Evolutionary conservation across 192 early-diverging fungal species (phyloP).

Genomic region (Borealophlyctis nickersoniae): DNA sequence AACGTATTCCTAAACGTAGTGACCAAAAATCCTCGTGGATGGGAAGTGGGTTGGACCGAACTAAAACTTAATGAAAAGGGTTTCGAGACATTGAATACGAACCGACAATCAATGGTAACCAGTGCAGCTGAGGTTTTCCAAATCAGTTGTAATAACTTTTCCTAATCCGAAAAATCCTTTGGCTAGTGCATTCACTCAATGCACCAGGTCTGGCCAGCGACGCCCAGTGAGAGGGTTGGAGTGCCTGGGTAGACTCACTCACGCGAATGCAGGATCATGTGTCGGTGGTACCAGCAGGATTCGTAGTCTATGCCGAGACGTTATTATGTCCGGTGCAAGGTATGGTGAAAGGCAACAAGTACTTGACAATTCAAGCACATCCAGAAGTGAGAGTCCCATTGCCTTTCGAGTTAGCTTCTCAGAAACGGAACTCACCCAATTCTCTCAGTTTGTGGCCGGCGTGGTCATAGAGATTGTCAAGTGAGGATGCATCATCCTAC

Average conservation of each 20-base stretch:
- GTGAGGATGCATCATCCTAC: slow-evolving; percentile 13
- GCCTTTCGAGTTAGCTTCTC: neutral
- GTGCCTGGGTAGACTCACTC: slow-evolving; percentile 30
- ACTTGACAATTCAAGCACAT: slow-evolving; percentile 68
- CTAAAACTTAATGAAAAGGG: slow-evolving; percentile 31
- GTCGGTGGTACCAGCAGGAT: slow-evolving; percentile 54
- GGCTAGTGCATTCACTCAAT: slow-evolving; percentile 17
- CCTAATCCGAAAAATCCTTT: neutral
- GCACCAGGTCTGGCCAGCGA: slow-evolving; percentile 19
- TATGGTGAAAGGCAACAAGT: slow-evolving; percentile 52
- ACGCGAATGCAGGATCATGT: slow-evolving; percentile 76
- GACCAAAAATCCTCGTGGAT: slow-evolving; percentile 58
- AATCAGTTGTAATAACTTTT: no score
- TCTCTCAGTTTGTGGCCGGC: slow-evolving; percentile 22
- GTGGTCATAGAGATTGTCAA: slow-evolving; percentile 23
- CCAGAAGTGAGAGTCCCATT: slow-evolving; percentile 53
- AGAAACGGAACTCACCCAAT: neutral
- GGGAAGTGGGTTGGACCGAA: slow-evolving; percentile 62
- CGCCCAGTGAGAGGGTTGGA: neutral
- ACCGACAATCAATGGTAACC: no score
- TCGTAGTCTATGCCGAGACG: slow-evolving; percentile 54
- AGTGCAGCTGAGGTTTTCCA: no score
- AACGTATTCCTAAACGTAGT: slow-evolving; percentile 8
- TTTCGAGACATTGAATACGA: slow-evolving; percentile 14
- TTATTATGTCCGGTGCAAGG: slow-evolving; percentile 56